Conservation (phyloP, 2,329 filamentous ascomycete genomes). For the Trichoderma sp. region DNA sequence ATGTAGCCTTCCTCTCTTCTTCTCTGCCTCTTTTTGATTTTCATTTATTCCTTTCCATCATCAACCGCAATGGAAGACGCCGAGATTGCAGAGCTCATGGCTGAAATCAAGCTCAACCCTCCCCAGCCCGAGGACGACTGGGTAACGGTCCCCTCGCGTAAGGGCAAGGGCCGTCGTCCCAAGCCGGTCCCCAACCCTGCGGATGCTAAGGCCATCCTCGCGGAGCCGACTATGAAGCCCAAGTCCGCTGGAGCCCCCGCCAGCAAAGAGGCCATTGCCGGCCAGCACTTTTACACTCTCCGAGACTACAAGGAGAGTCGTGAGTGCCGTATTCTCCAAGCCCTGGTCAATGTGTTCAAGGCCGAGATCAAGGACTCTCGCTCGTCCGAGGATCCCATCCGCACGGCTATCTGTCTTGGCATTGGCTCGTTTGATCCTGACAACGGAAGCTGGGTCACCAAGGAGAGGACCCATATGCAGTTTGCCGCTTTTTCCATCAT, state of each 20-base stretch:
- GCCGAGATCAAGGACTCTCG: not conserved
- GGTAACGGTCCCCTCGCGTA: not conserved
- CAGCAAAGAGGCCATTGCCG: not conserved
- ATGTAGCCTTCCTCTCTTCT: not conserved
- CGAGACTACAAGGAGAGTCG: not conserved
- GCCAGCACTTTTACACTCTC: not conserved
- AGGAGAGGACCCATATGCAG: slow-evolving; percentile 55
- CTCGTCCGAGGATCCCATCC: slow-evolving; percentile 5
- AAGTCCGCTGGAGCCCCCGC: rapidly evolving
- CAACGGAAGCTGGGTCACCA: slow-evolving; percentile 51
- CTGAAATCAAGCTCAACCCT: not conserved
- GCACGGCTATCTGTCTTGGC: slow-evolving; percentile 56
- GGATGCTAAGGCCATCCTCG: not conserved
- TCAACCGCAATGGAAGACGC: not conserved
- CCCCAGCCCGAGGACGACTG: not conserved
- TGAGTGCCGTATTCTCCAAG: not conserved
- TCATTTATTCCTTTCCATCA: too few relatives aligned
- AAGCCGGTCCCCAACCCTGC: not conserved
- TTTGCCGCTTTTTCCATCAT: slow-evolving; percentile 55
- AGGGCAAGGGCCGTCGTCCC: not conserved
- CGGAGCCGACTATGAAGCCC: not conserved
- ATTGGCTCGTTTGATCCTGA: slow-evolving; percentile 58
- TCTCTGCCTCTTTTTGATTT: not conserved
- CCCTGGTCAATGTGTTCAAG: not conserved
- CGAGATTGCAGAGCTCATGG: not conserved